phyloP scores from a whole-genome alignment of 768 basidiomycete genomes.

The Phylloporus scabripes region DNA sequence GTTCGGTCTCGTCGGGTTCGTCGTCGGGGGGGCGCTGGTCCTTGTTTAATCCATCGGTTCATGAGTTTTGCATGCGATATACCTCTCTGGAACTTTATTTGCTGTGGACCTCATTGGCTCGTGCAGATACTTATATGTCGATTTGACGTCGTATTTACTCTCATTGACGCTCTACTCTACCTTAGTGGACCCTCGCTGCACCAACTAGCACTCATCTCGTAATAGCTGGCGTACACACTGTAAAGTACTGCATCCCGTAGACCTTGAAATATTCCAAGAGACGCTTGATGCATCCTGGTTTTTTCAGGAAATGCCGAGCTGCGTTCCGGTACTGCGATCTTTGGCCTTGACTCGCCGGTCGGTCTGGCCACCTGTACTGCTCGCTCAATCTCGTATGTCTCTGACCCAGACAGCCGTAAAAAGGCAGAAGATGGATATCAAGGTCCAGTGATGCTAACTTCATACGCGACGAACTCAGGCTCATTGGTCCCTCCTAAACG shows the following conservation, averaged over 20 bases:
- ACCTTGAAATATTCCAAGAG: slow-evolving; percentile 1
- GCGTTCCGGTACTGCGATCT: not conserved
- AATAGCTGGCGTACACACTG: slow-evolving; percentile 20
- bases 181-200: slow-evolving; percentile 17
- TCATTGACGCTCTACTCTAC: slow-evolving; percentile 26
- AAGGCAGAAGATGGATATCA: slow-evolving; percentile 42
- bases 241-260: slow-evolving; percentile 21
- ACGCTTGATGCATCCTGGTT: not conserved
- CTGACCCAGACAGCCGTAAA: slow-evolving; percentile 31
- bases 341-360: slow-evolving; percentile 1
- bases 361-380: not conserved
- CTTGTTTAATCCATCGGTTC: slow-evolving; percentile 32
- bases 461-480: not conserved
- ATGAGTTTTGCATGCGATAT: slow-evolving; percentile 10
- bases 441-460: slow-evolving; percentile 22
- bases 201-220: slow-evolving; percentile 11
- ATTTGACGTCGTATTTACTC: slow-evolving; percentile 16
- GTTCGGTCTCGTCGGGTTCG: slow-evolving; percentile 40
- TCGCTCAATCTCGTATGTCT: slow-evolving; percentile 13
- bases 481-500: not conserved
- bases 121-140: slow-evolving; percentile 18
- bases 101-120: slow-evolving; percentile 12
- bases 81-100: slow-evolving; percentile 9
- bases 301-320: not conserved
- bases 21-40: slow-evolving; percentile 45